Conservation (phyloP, 2,329 filamentous ascomycete species). For the Chalara sp. region DNA sequence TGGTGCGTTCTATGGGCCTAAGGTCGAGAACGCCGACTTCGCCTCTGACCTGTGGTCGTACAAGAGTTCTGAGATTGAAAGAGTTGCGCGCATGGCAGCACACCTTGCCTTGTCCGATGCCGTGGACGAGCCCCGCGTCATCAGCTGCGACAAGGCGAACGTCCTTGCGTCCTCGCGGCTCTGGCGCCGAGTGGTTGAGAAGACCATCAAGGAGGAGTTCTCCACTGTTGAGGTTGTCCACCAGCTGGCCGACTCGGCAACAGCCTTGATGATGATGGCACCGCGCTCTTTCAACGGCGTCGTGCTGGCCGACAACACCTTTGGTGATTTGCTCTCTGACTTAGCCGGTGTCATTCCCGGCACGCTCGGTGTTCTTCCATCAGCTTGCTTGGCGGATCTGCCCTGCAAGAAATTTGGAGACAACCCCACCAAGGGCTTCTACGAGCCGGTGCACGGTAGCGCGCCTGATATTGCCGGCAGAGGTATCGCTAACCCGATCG, state of each 20-base stretch:
- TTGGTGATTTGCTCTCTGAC: slow-evolving; percentile 24
- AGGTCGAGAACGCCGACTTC: slow-evolving; percentile 62
- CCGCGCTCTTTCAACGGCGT: slow-evolving; percentile 20
- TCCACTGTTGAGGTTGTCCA: slow-evolving; percentile 15
- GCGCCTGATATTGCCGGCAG: slow-evolving; percentile 36
- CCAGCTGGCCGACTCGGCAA: slow-evolving; percentile 18
- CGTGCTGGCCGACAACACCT: slow-evolving; percentile 20
- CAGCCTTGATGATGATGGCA: slow-evolving; percentile 15
- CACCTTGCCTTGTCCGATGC: slow-evolving; percentile 58
- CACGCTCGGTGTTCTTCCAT: slow-evolving; percentile 1
- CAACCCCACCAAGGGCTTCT: not conserved
- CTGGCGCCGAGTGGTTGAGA: slow-evolving; percentile 16
- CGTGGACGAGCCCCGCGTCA: slow-evolving; percentile 45
- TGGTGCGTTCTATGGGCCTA: slow-evolving; percentile 88
- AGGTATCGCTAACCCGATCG: slow-evolving; percentile 47
- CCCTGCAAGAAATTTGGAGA: too few relatives aligned
- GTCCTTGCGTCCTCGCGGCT: slow-evolving; percentile 19
- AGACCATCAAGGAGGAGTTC: slow-evolving; percentile 14
- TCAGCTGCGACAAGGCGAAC: slow-evolving; percentile 22
- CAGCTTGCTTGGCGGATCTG: slow-evolving; percentile 3
- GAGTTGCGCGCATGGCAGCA: slow-evolving; percentile 71
- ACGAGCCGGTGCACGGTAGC: not conserved
- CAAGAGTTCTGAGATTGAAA: slow-evolving; percentile 74
- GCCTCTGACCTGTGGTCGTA: slow-evolving; percentile 81
- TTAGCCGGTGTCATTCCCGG: slow-evolving; percentile 15